Evolutionary conservation across 768 basidiomycete genomes (phyloP), one percentile per base, ranked within the genome.

Genomic region (Agaricus bisporus): DNA sequence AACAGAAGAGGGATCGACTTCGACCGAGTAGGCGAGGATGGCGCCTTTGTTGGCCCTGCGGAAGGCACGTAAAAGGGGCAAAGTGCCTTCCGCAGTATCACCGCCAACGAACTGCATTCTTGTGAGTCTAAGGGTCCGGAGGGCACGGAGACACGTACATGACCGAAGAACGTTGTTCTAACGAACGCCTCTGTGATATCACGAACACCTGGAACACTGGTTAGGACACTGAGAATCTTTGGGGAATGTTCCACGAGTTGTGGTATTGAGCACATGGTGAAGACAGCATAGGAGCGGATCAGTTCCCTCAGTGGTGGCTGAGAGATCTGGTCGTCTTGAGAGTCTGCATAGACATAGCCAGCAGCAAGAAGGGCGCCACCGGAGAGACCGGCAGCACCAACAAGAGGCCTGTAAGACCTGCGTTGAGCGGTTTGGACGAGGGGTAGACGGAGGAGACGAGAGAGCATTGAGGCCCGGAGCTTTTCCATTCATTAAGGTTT

Each of bases 1-100:
- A 35, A 56, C 54, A 48, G 58, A 49, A 2, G 53, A 6, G 54
- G 57, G 17, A 59, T 91, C 83, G 10, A 88, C 91, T 67, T 95
- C 91, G 25, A 91, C 91, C 47, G 85, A 88, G 69, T 97, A 95
- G 18, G 79, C 84, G 58, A 97, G 81, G 11, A 97, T 68, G 8
- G 79, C 74, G 2, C 91, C 94, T 56, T 84, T 87, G 61, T 88
- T 86, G 56, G 78, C 77, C 9, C 67, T 66, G 15, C 92, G 80
- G 22, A 95, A 73, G 11, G 68, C 62, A 38, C 74, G 70, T 38
- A 97, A 77, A 0, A 88, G 64, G 1, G 89, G 84, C 4, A 88
- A 59, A 6, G 85, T 79, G 15, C 78, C 83, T 36, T 79, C 75
- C 0, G 85, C 88, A 0, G 86, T 86, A 55, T 95, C 92, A 3